Evolutionary conservation across 2,329 filamentous ascomycete species (phyloP).

Genomic region (Stemphylium vesicarium): DNA sequence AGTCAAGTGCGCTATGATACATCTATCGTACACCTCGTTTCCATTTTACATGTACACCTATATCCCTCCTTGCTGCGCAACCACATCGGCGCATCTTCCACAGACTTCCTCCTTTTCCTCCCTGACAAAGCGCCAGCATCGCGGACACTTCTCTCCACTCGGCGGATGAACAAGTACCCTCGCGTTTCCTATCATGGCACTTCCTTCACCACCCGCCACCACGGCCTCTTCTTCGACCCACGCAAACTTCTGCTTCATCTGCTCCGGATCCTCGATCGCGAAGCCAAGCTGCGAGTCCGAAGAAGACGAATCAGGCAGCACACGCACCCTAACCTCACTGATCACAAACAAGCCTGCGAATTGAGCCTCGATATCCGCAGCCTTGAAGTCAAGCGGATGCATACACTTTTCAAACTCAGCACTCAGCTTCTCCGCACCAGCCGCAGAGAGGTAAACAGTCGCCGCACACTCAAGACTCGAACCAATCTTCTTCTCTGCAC

Average conservation of each 20-base stretch:
- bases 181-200: constrained; percentile 18
- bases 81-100: constrained; percentile 71
- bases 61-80: constrained; percentile 44
- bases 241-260: constrained; percentile 13
- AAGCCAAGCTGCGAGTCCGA: background rate
- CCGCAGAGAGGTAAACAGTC: constrained; percentile 32
- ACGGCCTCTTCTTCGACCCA: constrained; percentile 35
- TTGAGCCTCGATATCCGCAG: constrained; percentile 25
- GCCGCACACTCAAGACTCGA: constrained; percentile 82
- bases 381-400: background rate
- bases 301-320: background rate
- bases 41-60: background rate
- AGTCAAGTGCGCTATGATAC: too few relatives aligned
- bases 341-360: constrained; percentile 54
- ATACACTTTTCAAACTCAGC: constrained; percentile 8
- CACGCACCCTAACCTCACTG: constrained; percentile 38
- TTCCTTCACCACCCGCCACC: constrained; percentile 23
- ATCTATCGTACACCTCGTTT: too few relatives aligned
- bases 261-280: constrained; percentile 2
- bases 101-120: constrained; percentile 71
- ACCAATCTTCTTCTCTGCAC: constrained; percentile 74
- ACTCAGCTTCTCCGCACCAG: background rate
- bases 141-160: constrained; percentile 71
- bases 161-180: constrained; percentile 52
- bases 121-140: constrained; percentile 90